Base-by-base conservation (phyloP, 768 basidiomycete species). In the Kwoniella bestiolae region DNA sequence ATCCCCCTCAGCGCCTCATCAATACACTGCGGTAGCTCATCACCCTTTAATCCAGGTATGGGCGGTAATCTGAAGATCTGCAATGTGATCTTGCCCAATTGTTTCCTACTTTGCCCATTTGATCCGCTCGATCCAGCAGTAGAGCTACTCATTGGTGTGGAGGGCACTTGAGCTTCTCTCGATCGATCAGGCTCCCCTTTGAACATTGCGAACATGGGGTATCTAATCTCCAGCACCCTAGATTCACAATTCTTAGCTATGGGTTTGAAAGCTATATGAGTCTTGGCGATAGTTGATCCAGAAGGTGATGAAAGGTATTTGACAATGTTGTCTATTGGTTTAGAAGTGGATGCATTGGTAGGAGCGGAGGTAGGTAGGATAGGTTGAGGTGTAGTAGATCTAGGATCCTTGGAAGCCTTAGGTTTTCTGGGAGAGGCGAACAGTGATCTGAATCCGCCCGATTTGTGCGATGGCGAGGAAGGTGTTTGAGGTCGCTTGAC, bases 21-120 rank as follows among this genome's bases (percentile, higher is more conserved):
- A 72, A 97, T 83, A 74, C 91, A 93, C 80, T 94, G 90, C 14
- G 95, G 94, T 21, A 97, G 83, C 66, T 91, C 86, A 47, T 89
- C 87, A 21, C 87, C 85, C 35, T 87, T 82, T 23, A 96, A 83
- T 18, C 92, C 92, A n/a, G 91, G 90, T 50, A 97, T 80, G 2
- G 94, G 87, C 0, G 94, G 94, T 11, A 98, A 83, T 75, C 93
- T 85, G 83, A 98, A 94, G 60, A 97, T 82, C 81, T 97, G 94
- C 57, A 97, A 82, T 12, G 92, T 87, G 59, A 97, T 87, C 80
- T 94, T 91, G 38, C 93, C 94, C 23, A 94, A 85, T 76, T 91
- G 88, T 62, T 87, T 77, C 53, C 89, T 86, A 18, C 87, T 41
- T 25, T 51, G 52, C 9, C 56, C 61, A 18, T 50, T 50, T 5